These are phyloP conservation scores for Taphrina communis DNA, from an alignment of 1,139 yeast genomes.

Conservation along the genomic window DNA sequence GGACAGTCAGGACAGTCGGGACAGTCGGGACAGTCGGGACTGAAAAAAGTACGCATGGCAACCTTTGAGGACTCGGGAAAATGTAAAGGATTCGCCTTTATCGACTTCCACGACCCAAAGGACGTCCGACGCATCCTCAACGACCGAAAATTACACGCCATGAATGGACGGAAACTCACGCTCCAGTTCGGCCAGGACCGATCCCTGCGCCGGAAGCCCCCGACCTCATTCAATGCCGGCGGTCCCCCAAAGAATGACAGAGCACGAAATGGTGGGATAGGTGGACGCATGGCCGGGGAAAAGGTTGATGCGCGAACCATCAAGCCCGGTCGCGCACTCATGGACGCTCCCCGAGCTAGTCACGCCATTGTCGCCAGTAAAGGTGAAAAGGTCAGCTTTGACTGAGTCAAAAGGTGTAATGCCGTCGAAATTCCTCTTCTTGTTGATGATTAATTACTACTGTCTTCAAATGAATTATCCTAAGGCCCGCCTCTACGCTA, in stretches of 20 bases:
- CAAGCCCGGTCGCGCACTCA: conserved; percentile 85
- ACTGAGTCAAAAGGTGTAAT: conserved; percentile 48
- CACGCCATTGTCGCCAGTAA: conserved; percentile 86
- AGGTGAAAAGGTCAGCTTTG: conserved; percentile 84
- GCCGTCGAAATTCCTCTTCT: too few relatives aligned
- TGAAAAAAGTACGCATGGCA: conserved; percentile 79
- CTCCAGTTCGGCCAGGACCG: conserved; percentile 96
- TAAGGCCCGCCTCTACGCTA: conserved; percentile 1
- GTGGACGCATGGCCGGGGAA: conserved; percentile 17
- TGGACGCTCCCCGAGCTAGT: conserved; percentile 86
- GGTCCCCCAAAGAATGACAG: too few relatives aligned
- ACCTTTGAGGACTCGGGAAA: conserved; percentile 95
- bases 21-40: conserved; percentile 11
- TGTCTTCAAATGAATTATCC: not conserved
- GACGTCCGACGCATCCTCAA: conserved; percentile 79
- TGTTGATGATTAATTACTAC: conserved; percentile 2
- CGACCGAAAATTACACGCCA: conserved; percentile 53
- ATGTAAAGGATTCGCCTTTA: conserved; percentile 94
- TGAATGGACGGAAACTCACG: conserved; percentile 77
- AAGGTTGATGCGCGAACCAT: conserved; percentile 49
- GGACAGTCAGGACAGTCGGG: too few relatives aligned
- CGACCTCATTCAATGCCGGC: conserved; percentile 43
- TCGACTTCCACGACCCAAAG: conserved; percentile 79
- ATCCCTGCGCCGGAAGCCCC: conserved; percentile 70
- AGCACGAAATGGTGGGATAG: conserved; percentile 9